phyloP scores from a whole-genome alignment of 164 flowering plant species.

The Berberis vulgaris region DNA sequence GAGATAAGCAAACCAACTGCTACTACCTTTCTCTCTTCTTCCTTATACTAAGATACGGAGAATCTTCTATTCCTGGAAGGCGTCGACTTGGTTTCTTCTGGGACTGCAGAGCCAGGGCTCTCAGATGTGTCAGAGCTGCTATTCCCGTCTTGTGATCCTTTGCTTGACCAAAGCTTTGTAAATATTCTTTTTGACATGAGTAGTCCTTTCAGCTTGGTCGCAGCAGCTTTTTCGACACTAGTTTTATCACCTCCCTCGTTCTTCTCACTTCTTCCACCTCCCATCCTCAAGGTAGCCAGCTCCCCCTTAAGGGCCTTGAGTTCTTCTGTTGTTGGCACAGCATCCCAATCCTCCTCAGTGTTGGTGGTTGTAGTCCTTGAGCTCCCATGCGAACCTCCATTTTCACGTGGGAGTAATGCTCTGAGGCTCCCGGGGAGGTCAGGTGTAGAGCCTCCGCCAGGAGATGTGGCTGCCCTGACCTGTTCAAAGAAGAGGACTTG shows the following conservation, averaged over 20 bases:
- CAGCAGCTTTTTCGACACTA: slow-evolving; percentile 31
- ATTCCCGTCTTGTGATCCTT: slow-evolving; percentile 37
- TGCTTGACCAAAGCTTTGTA: slow-evolving; percentile 46
- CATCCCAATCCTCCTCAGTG: slow-evolving; percentile 71
- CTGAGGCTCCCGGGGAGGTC: slow-evolving; percentile 48
- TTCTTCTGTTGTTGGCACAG: slow-evolving; percentile 46
- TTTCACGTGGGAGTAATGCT: slow-evolving; percentile 24
- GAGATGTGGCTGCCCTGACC: slow-evolving; percentile 48
- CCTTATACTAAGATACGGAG: slow-evolving; percentile 44
- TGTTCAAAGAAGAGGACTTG: slow-evolving; percentile 98
- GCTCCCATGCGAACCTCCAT: slow-evolving; percentile 46
- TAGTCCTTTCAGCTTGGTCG: slow-evolving; percentile 36
- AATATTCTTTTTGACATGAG: slow-evolving; percentile 52
- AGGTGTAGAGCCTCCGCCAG: slow-evolving; percentile 39
- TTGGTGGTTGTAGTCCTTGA: slow-evolving; percentile 51
- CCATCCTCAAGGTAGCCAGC: slow-evolving; percentile 44
- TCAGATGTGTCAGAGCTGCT: slow-evolving; percentile 66
- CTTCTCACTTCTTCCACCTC: slow-evolving; percentile 17
- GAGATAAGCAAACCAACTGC: not conserved
- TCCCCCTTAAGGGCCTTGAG: slow-evolving; percentile 50
- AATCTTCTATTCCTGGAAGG: slow-evolving; percentile 43
- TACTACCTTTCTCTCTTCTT: not conserved
- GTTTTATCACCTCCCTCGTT: slow-evolving; percentile 18
- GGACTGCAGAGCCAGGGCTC: slow-evolving; percentile 44
- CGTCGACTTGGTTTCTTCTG: slow-evolving; percentile 44